Conservation (phyloP, 2,329 filamentous ascomycete species). For the Beauveria caledonica region DNA sequence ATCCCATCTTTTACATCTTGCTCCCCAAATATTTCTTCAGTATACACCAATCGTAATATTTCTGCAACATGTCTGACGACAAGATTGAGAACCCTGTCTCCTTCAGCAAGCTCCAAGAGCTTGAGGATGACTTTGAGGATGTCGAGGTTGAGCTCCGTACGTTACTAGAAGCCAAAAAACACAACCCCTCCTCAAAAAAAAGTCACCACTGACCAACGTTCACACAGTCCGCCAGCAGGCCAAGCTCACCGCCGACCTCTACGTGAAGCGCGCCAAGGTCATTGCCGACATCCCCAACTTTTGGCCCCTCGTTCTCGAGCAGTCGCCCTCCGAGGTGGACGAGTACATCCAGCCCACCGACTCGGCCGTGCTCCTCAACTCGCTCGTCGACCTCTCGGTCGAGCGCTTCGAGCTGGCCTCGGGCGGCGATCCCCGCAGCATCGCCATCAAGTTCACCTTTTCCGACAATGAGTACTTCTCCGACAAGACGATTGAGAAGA, state of each 20-base stretch:
- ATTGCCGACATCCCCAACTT: slow-evolving; percentile 73
- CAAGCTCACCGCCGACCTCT: slow-evolving; percentile 60
- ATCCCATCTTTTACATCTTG: neutral
- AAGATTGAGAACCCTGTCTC: slow-evolving; percentile 38
- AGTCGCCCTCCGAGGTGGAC: slow-evolving; percentile 77
- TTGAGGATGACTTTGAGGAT: slow-evolving; percentile 79
- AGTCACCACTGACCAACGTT: neutral
- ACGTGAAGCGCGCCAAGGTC: slow-evolving; percentile 64
- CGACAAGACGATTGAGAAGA: slow-evolving; percentile 75
- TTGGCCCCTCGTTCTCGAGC: slow-evolving; percentile 91
- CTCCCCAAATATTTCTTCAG: neutral
- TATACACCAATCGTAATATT: neutral
- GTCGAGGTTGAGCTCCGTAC: slow-evolving; percentile 75
- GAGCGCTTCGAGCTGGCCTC: slow-evolving; percentile 70
- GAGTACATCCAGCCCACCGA: slow-evolving; percentile 80
- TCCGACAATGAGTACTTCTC: slow-evolving; percentile 74
- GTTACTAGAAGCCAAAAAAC: slow-evolving; percentile 19
- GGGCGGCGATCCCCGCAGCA: slow-evolving; percentile 68
- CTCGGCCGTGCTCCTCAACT: slow-evolving; percentile 60
- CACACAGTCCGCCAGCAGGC: slow-evolving; percentile 63
- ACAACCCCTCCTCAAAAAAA: neutral
- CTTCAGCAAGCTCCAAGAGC: slow-evolving; percentile 69
- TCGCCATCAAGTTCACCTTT: slow-evolving; percentile 74
- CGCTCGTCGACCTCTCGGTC: slow-evolving; percentile 62
- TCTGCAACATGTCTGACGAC: slow-evolving; percentile 7